These are phyloP conservation scores for Boletus sensibilis DNA, from an alignment of 768 basidiomycete genomes.

Conservation along the genomic window DNA sequence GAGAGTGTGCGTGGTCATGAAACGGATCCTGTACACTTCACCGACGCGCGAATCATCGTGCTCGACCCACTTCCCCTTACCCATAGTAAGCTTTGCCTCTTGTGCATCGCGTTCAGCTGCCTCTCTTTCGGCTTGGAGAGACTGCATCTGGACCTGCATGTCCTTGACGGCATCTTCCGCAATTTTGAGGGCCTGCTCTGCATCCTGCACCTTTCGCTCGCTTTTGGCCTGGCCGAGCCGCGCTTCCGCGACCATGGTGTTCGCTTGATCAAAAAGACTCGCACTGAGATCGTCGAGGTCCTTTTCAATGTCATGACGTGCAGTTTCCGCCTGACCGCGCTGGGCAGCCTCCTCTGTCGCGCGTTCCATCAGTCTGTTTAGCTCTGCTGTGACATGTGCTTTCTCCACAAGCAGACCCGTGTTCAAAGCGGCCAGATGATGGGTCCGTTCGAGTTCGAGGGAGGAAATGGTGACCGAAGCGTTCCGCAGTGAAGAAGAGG, in stretches of 20 bases:
- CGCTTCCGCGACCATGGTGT: conserved; percentile 97
- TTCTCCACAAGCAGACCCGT: conserved; percentile 92
- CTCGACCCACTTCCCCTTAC: conserved; percentile 70
- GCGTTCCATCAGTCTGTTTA: conserved; percentile 90
- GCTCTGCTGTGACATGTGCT: conserved; percentile 84
- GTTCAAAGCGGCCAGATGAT: conserved; percentile 87
- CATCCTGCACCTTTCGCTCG: conserved; percentile 72
- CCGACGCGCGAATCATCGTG: conserved; percentile 32
- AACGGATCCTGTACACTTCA: conserved; percentile 36
- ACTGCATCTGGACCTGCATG: conserved; percentile 86
- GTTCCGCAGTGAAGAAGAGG: conserved; percentile 55
- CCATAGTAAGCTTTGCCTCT: conserved; percentile 51
- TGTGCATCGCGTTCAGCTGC: conserved; percentile 50
- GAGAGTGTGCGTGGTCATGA: conserved; percentile 68
- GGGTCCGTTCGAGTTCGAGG: conserved; percentile 80
- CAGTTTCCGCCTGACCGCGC: conserved; percentile 86
- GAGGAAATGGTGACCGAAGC: conserved; percentile 68
- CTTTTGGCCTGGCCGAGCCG: conserved; percentile 62
- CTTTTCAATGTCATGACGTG: conserved; percentile 80
- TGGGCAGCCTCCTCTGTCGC: conserved; percentile 93
- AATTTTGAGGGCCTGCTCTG: conserved; percentile 74
- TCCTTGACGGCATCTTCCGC: conserved; percentile 83
- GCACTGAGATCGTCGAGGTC: conserved; percentile 95
- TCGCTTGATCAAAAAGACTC: conserved; percentile 86
- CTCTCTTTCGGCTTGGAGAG: conserved; percentile 66